Conservation (phyloP, 441 rosid species). For the Populus hybrid region DNA sequence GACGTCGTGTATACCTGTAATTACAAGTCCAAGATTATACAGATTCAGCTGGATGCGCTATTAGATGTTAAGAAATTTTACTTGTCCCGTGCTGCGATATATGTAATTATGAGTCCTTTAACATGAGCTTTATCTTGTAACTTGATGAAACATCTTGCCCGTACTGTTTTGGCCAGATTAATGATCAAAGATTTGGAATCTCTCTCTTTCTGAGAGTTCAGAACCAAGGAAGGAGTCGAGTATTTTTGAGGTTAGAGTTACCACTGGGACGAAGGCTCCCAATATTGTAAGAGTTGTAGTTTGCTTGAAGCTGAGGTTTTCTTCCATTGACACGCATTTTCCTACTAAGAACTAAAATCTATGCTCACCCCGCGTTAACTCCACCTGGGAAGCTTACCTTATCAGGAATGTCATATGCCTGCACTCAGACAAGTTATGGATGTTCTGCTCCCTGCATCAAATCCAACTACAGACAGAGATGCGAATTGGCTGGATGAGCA, state of each 20-base stretch:
- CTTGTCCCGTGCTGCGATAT: constrained; percentile 4
- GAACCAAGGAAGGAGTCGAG: not conserved
- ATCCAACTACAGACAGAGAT: not conserved
- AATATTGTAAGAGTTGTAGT: too few relatives aligned
- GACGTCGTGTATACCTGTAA: constrained; percentile 6
- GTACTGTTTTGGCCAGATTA: not conserved
- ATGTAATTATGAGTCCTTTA: not conserved
- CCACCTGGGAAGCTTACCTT: not conserved
- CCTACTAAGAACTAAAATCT: not conserved
- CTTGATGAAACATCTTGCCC: not conserved
- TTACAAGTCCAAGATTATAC: not conserved
- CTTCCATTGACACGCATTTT: too few relatives aligned
- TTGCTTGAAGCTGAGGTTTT: too few relatives aligned
- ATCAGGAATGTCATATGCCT: not conserved
- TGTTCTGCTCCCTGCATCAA: not conserved
- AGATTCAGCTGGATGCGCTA: constrained; percentile 9
- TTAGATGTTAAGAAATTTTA: constrained; percentile 7
- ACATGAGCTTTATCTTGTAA: not conserved
- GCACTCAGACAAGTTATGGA: not conserved
- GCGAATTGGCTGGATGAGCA: not conserved
- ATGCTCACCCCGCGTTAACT: not conserved
- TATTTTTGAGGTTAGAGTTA: too few relatives aligned
- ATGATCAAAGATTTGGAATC: not conserved
- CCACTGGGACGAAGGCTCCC: too few relatives aligned
- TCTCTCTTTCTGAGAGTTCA: not conserved